Evolutionary conservation across 2,329 filamentous ascomycete genomes (phyloP).

Genomic region (Talaromyces piceae): DNA sequence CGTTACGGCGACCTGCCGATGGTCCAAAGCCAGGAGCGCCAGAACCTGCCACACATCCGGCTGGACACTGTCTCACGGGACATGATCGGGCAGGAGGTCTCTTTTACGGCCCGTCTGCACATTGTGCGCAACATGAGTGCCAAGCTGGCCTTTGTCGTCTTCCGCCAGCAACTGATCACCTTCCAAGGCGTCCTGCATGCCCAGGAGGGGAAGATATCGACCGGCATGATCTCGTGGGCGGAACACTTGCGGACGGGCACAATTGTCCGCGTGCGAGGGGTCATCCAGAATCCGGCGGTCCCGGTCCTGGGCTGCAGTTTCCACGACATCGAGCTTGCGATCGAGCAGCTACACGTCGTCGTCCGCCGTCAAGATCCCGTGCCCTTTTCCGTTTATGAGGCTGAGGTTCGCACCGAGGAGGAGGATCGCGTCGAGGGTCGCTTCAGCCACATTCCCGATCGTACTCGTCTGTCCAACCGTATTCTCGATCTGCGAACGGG

Average conservation of each 20-base stretch:
- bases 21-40: slow-evolving; percentile 49
- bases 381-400: slow-evolving; percentile 64
- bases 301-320: slow-evolving; percentile 68
- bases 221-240: slow-evolving; percentile 78
- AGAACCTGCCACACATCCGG: slow-evolving; percentile 36
- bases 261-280: slow-evolving; percentile 68
- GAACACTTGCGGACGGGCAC: slow-evolving; percentile 74
- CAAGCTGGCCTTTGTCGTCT: slow-evolving; percentile 75
- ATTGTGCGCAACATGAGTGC: slow-evolving; percentile 75
- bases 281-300: slow-evolving; percentile 64
- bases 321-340: slow-evolving; percentile 66
- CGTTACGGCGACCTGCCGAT: slow-evolving; percentile 53
- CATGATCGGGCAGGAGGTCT: slow-evolving; percentile 53
- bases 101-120: slow-evolving; percentile 66
- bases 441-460: slow-evolving; percentile 58
- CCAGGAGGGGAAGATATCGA: slow-evolving; percentile 54
- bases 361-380: slow-evolving; percentile 54
- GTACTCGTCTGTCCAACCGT: slow-evolving; percentile 68
- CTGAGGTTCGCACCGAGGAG: slow-evolving; percentile 49
- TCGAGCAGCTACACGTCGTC: slow-evolving; percentile 59
- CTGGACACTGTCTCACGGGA: slow-evolving; percentile 46
- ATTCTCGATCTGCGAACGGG: slow-evolving; percentile 81
- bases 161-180: slow-evolving; percentile 75
- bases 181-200: slow-evolving; percentile 73
- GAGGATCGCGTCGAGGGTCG: slow-evolving; percentile 49